phyloP scores from a whole-genome alignment of 2,329 filamentous ascomycete species.

The Aspergillus luchuensis region DNA sequence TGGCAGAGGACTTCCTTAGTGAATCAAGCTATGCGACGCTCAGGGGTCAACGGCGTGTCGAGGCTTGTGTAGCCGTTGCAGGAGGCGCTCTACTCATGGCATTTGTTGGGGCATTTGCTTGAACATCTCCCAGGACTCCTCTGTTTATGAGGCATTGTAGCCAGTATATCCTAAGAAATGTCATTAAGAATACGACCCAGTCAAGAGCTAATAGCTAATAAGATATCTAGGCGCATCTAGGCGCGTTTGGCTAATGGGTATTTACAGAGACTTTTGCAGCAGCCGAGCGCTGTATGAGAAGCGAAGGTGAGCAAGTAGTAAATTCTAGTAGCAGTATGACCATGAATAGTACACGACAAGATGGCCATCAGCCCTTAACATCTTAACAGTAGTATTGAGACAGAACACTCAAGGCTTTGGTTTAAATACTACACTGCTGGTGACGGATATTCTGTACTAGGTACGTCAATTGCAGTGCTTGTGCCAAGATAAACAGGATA shows the following conservation, averaged over 20 bases:
- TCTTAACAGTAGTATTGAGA: too few species aligned
- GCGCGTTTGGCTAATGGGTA: not conserved
- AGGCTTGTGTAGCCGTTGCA: constrained; percentile 65
- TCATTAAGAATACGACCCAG: not conserved
- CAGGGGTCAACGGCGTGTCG: constrained; percentile 58
- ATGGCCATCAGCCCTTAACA: too few species aligned
- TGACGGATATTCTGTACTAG: too few species aligned
- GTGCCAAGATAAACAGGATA: too few species aligned
- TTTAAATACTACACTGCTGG: too few species aligned
- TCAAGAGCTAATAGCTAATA: not conserved
- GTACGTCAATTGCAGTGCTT: too few species aligned
- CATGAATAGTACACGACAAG: too few species aligned
- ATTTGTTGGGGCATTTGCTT: constrained; percentile 67
- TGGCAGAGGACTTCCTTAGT: constrained; percentile 79
- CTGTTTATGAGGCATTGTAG: constrained; percentile 11
- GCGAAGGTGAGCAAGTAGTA: too few species aligned
- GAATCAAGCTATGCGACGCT: constrained; percentile 65
- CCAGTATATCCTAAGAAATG: not conserved
- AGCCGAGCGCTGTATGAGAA: not conserved
- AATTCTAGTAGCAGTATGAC: too few species aligned
- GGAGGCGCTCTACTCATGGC: constrained; percentile 65
- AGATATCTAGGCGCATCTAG: not conserved
- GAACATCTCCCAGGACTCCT: constrained; percentile 15
- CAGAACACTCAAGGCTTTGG: too few species aligned
- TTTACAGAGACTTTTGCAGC: not conserved